Base-by-base conservation (phyloP, 2,329 filamentous ascomycete genomes). In the Trichocomaceae sp. region DNA sequence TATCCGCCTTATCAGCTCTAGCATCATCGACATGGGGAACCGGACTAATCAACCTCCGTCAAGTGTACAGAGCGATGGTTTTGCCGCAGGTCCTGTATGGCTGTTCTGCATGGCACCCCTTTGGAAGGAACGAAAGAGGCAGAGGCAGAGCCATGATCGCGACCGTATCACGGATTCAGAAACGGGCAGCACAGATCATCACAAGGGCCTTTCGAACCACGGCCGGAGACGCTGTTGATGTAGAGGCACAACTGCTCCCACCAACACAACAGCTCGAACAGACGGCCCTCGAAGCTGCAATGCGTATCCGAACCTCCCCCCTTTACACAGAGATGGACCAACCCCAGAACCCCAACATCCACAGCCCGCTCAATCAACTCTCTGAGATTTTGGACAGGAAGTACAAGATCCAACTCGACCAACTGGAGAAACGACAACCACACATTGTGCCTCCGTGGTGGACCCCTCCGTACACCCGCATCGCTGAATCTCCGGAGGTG, bases 11-110 rank as follows among this genome's bases (percentile, higher is more conserved):
- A 15, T 62, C 57, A 20, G 51, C 61, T 29, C 58, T 65, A 35
- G 59, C 59, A 52, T 63, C 55, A 13, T 65, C 62, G 22, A 62
- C 60, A 19, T 66, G 60, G 62, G 62, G 39, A 2, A 52, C 58
- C 2, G 59, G 55, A 17, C 29, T 58, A 13, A 56, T 60, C 12
- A 63, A 64, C 46, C 59, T 67, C 15, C 56, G 61, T 47, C 59
- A 64, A 31, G 57, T 65, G 31, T 66, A 66, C 50, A 47, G 56
- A 50, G 60, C 59, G 31, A 62, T 65, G 55, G 59, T 62, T 20
- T 42, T 66, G n/a, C 61, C 59, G 2, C 55, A 63, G 41, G 63
- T 66, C 51, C 54, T 66, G 5, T 67, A 64, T 39, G 60, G 59
- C 2, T 67, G 58, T 52, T 67, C 61, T 15, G 61, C 61, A 42